Evolutionary conservation across 495 filamentous ascomycete genomes (phyloP).

Genomic region (Aspergillus cavernicola): DNA sequence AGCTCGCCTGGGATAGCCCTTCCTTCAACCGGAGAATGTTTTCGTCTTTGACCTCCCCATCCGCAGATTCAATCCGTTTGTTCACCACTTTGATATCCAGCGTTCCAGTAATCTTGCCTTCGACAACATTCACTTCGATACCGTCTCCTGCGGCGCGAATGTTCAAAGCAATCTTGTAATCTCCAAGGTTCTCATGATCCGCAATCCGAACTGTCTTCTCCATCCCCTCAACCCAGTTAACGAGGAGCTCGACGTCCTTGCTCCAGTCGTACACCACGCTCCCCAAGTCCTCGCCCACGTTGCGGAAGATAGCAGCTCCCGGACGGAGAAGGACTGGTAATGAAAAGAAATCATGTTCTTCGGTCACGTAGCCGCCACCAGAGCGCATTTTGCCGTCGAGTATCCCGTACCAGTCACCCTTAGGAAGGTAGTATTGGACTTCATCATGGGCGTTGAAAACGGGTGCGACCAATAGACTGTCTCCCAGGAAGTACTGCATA

Average conservation of each 20-base stretch:
- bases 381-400: constrained; percentile 8
- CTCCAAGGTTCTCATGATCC: constrained; percentile 1
- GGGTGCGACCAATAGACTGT: constrained; percentile 9
- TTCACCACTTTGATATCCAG: constrained; percentile 7
- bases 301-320: not conserved
- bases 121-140: not conserved
- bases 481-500: constrained; percentile 11
- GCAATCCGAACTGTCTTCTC: constrained; percentile 8
- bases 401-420: constrained; percentile 12
- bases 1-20: not conserved
- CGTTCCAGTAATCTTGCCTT: not conserved
- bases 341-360: constrained; percentile 11
- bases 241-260: constrained; percentile 4
- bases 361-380: constrained; percentile 5
- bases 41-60: not conserved
- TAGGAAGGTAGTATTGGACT: constrained; percentile 8
- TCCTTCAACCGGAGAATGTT: constrained; percentile 1
- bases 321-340: constrained; percentile 7
- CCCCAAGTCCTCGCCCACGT: not conserved
- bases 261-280: constrained; percentile 14
- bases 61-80: not conserved
- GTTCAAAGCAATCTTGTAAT: not conserved
- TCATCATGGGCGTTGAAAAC: constrained; percentile 1
- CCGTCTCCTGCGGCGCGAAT: not conserved
- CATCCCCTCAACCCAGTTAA: constrained; percentile 13